A percentile compares a stretch with the other conserved stretches of the same genome.
These are phyloP conservation scores for Ballota nigra DNA, from an alignment of 257 asterid species.

Conservation along the genomic window DNA sequence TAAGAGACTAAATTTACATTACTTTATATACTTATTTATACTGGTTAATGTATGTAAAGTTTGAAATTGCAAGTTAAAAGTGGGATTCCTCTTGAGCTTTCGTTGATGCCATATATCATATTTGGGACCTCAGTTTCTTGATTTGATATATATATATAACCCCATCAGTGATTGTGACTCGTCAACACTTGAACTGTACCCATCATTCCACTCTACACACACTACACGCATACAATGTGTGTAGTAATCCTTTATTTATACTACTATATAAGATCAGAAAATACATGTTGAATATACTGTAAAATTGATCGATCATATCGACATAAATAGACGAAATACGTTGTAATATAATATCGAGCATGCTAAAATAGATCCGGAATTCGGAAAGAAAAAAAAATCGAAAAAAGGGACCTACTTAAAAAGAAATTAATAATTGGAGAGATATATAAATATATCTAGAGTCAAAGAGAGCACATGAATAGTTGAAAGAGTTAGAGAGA, in stretches of 20 bases:
- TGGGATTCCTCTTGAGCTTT: not conserved
- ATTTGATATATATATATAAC: conserved; percentile 22
- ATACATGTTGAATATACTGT: not conserved
- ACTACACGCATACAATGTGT: not conserved
- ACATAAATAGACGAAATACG: not conserved
- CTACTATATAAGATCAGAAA: not conserved
- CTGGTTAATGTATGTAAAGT: not conserved
- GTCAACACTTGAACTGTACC: conserved; percentile 34
- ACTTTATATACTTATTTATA: too few relatives aligned
- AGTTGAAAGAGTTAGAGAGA: not conserved
- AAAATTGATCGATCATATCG: not conserved
- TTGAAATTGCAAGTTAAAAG: not conserved
- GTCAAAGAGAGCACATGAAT: not conserved
- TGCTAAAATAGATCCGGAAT: not conserved
- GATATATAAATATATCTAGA: not conserved
- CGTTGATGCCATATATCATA: conserved; percentile 8
- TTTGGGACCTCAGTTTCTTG: conserved; percentile 25
- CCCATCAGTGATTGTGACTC: conserved; percentile 37
- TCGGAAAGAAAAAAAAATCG: not conserved
- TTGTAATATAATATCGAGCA: not conserved
- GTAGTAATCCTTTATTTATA: not conserved
- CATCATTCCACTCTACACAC: conserved; percentile 17
- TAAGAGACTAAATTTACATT: too few relatives aligned
- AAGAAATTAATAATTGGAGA: not conserved
- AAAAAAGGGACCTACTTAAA: not conserved